Base-by-base conservation (phyloP, 2,329 filamentous ascomycete genomes). In the Didymella lethalis region DNA sequence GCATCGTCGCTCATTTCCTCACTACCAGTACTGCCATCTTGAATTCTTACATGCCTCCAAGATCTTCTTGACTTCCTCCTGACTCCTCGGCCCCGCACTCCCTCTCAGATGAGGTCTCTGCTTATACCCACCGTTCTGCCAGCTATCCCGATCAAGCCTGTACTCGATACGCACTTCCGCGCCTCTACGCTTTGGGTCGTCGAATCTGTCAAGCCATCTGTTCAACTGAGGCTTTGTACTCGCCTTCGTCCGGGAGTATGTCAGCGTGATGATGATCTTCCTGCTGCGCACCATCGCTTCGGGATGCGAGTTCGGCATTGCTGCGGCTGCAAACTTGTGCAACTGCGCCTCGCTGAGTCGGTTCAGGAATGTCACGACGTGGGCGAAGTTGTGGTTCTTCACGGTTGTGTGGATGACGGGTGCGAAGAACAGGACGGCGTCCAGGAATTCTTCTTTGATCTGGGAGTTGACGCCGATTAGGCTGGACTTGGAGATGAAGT, bases 311-410 rank as follows among this genome's bases (percentile, higher is more conserved):
- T 47, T 44, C 7, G 45, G 32, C 34, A 25, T 20, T 8, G 43
- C 18, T 11, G 32, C 31, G 7, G 26, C 34, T 4, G n/a, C 18
- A 14, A 40, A 2, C 25, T 48, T 18, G 36, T 25, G 12, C n/a
- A 66, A 40, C 20, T 66, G 64, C 2, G 62, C 62, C 11, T 57
- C 23, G 1, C 62, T 64, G 16, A 66, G 47, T 3, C 60, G 58
- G 11, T 64, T 66, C 1, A 66, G 50, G 38, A 66, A 66, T 0
- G 64, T 66, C 26, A 66, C 62, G 1, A 66, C 29, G 23, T 60
- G 64, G 0, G 57, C 55, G 46, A 66, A 66, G 60, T 64, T 64
- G 53, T 66, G 62, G 34, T 66, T 64, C 34, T 49, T 55, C 2
- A 66, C 60, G 2, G 60, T 64, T 10, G 62, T 58, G 0, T 51